Evolutionary conservation across 2,329 filamentous ascomycete species (phyloP), one percentile per base, ranked within the genome.

Genomic region (Aspergillus fijiensis): DNA sequence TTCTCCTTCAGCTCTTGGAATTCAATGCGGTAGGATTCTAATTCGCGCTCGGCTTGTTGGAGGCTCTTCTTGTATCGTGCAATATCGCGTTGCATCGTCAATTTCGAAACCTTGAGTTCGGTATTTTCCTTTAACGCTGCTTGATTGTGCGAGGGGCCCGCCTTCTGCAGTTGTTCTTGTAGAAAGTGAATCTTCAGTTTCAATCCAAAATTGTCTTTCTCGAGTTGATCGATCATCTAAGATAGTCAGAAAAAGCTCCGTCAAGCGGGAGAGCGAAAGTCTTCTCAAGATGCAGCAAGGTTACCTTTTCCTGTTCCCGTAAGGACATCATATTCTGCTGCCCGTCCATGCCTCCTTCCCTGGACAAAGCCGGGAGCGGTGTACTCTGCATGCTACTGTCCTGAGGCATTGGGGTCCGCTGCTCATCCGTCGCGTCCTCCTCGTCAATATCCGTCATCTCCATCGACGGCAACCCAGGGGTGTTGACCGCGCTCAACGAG

Each of bases 171-270:
- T 14, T 91, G 91, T 68, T 98, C 92, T 74, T 99, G 92, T 58
- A 99, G 84, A 74, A 96, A 99, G 76, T 98, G 92, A 56, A 98
- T 96, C 76, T 96, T 97, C 68, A 98, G 84, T 77, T 98, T 98
- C 57, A 99, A 82, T 25, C 92, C 92, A 73, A 98, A 99, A 72
- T 99, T 99, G 72, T 98, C 95, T 80, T 99, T 99, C 73, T 97
- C 92, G 69, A 99, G 94, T 72, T 91, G 91, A 78, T 97, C 91
- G 68, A 99, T 94, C 66, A 87, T 86, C 82, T 86, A 62, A 21
- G 21, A 6, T 55, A 51, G 39, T 70, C 52, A 70, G 65, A 49
- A 56, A 49, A 29, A 10, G 27, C 1, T 31, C 31, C 12, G 23
- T 31, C 27, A 29, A 29, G 27, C 10, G 27, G 2, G 27, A 29